phyloP scores from a whole-genome alignment of 192 early-diverging fungal genomes.

The Backusella tuberculispora region DNA sequence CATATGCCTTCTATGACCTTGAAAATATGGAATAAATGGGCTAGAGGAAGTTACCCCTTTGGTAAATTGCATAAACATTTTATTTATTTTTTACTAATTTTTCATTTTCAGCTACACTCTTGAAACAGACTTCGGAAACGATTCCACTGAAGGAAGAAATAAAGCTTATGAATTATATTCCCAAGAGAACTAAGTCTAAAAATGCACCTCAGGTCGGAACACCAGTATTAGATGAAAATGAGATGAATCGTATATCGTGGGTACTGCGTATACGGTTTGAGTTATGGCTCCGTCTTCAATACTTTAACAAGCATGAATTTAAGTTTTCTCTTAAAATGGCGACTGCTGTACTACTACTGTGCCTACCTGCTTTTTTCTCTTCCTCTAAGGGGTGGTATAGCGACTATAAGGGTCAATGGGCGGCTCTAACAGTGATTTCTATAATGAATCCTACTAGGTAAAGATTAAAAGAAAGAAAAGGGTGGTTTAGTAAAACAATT shows the following conservation, averaged over 20 bases:
- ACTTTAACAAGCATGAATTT: constrained; percentile 46
- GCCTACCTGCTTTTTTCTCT: constrained; percentile 46
- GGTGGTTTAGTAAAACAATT: neutral
- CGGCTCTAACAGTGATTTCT: constrained; percentile 49
- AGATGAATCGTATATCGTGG: neutral
- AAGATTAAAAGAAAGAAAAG: neutral
- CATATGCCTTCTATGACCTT: constrained; percentile 36
- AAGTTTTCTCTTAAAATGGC: constrained; percentile 60
- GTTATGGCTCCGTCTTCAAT: constrained; percentile 45
- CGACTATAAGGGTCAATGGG: constrained; percentile 52
- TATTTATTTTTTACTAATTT: neutral
- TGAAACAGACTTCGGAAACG: neutral
- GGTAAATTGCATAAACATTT: constrained; percentile 4
- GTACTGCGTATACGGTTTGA: constrained; percentile 39
- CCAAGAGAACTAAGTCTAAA: neutral
- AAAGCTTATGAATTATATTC: neutral
- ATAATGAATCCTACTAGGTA: constrained; percentile 44
- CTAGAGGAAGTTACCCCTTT: constrained; percentile 29
- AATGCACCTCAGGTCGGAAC: neutral
- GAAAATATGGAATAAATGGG: constrained; percentile 41
- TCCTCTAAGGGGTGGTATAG: constrained; percentile 33
- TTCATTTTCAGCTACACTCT: constrained; percentile 1
- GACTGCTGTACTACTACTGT: constrained; percentile 41
- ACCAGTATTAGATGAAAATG: neutral
- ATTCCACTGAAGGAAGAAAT: neutral